Percentiles rank a stretch among this genome's conserved stretches.
These are phyloP conservation scores for Akanthomyces lecanii DNA, from an alignment of 2,329 filamentous ascomycete species.

Conservation along the genomic window DNA sequence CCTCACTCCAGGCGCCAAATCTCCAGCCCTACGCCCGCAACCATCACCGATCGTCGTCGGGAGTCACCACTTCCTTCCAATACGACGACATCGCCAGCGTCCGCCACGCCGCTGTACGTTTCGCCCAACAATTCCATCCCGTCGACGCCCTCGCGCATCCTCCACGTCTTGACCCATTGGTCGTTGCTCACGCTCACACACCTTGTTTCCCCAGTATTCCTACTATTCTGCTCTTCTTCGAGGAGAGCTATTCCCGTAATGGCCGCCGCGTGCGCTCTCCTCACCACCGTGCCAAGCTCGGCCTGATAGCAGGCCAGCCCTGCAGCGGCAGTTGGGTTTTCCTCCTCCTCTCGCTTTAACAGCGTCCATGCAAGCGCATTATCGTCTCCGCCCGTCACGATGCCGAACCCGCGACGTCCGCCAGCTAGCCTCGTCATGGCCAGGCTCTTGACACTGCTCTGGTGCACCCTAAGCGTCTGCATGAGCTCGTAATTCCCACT, in stretches of 20 bases:
- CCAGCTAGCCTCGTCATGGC: constrained; percentile 35
- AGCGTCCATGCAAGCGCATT: constrained; percentile 65
- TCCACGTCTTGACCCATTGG: constrained; percentile 56
- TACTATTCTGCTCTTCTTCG: constrained; percentile 18
- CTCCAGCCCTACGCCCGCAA: constrained; percentile 46
- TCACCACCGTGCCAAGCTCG: constrained; percentile 30
- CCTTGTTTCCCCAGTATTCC: constrained; percentile 18
- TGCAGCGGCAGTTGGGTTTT: constrained; percentile 21
- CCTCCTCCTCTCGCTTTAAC: constrained; percentile 19
- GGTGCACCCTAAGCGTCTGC: constrained; percentile 57
- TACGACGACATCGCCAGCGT: constrained; percentile 50
- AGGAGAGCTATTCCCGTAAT: constrained; percentile 55
- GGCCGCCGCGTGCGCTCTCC: constrained; percentile 65
- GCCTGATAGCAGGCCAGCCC: neutral
- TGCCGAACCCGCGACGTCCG: constrained; percentile 28
- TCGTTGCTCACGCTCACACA: constrained; percentile 55
- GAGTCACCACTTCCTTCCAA: constrained; percentile 23
- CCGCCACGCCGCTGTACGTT: constrained; percentile 56
- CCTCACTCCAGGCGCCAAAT: constrained; percentile 31
- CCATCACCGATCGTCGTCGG: constrained; percentile 27
- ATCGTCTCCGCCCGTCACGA: constrained; percentile 84
- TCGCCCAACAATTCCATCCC: constrained; percentile 42
- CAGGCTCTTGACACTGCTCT: constrained; percentile 72
- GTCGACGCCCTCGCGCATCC: constrained; percentile 25
- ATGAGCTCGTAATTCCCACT: constrained; percentile 25